A percentile compares a stretch with the other conserved stretches of the same genome.
These are phyloP conservation scores for Passalora sequoiae DNA, from an alignment of 2,329 filamentous ascomycete species.

Conservation along the genomic window DNA sequence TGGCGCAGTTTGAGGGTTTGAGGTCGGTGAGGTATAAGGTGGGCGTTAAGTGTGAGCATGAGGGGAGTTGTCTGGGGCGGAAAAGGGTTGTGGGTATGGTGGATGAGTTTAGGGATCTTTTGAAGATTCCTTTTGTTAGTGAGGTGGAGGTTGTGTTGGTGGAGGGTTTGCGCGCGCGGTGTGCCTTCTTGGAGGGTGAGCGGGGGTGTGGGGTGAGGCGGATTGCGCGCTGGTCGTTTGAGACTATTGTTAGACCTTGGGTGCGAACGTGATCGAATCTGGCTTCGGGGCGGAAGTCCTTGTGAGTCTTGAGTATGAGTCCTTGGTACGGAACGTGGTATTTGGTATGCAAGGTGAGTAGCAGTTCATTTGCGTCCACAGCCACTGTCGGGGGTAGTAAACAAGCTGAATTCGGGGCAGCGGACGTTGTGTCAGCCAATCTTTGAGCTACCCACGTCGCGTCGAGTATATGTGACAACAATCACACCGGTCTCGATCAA, in stretches of 20 bases:
- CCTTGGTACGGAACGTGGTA: no score
- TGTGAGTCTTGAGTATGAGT: no score
- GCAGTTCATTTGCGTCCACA: no score
- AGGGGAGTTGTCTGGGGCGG: neutral
- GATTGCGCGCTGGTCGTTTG: neutral
- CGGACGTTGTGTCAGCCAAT: no score
- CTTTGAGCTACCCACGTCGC: no score
- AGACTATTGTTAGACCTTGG: neutral
- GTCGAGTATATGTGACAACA: no score
- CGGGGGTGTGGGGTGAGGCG: neutral
- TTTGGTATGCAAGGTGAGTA: no score
- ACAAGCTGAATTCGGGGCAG: no score
- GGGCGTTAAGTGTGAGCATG: neutral
- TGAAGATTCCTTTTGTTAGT: neutral
- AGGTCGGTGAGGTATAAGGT: neutral
- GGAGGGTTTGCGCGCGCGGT: neutral
- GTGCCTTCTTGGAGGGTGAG: neutral
- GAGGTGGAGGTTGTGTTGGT: neutral
- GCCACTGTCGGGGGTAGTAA: no score
- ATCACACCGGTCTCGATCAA: no score
- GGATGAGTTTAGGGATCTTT: neutral
- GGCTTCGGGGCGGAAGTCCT: no score
- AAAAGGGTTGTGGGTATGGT: neutral
- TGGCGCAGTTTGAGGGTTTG: neutral
- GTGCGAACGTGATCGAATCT: neutral